Conservation (phyloP, 2,329 filamentous ascomycete genomes). For the Phialemoniopsis sp. region DNA sequence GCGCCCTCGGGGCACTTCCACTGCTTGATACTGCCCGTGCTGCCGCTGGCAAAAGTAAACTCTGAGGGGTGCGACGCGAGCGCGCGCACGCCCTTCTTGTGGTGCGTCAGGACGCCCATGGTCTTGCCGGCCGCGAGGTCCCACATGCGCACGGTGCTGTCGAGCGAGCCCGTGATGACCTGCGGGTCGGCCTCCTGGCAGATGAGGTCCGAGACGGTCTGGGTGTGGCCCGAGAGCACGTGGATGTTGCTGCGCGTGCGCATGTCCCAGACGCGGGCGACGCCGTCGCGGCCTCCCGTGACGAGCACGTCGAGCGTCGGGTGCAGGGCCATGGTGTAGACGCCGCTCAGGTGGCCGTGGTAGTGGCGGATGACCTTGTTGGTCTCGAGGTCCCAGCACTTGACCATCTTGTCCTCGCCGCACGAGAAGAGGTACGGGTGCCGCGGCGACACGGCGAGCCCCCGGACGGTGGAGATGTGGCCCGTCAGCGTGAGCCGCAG, state of each 20-base stretch:
- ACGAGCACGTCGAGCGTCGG: conserved; percentile 92
- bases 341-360: conserved; percentile 92
- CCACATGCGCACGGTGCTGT: conserved; percentile 89
- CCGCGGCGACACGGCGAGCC: conserved; percentile 84
- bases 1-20: conserved; percentile 98
- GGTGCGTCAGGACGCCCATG: conserved; percentile 93
- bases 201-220: conserved; percentile 82
- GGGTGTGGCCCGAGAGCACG: conserved; percentile 85
- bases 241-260: conserved; percentile 93
- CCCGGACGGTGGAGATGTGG: conserved; percentile 89
- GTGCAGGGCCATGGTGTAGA: conserved; percentile 90
- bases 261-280: conserved; percentile 98
- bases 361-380: conserved; percentile 99
- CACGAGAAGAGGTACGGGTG: conserved; percentile 98
- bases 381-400: conserved; percentile 99
- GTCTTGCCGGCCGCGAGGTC: conserved; percentile 94
- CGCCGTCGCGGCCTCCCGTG: conserved; percentile 90
- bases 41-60: conserved; percentile 93
- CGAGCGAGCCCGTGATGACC: conserved; percentile 88
- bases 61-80: conserved; percentile 83
- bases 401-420: conserved; percentile 99
- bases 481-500: conserved; percentile 84
- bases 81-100: conserved; percentile 93
- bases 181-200: conserved; percentile 97
- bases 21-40: conserved; percentile 93